A percentile compares a stretch with the other conserved stretches of the same genome.
Conservation (phyloP, 495 filamentous ascomycete species). For the Margaritispora aquatica region DNA sequence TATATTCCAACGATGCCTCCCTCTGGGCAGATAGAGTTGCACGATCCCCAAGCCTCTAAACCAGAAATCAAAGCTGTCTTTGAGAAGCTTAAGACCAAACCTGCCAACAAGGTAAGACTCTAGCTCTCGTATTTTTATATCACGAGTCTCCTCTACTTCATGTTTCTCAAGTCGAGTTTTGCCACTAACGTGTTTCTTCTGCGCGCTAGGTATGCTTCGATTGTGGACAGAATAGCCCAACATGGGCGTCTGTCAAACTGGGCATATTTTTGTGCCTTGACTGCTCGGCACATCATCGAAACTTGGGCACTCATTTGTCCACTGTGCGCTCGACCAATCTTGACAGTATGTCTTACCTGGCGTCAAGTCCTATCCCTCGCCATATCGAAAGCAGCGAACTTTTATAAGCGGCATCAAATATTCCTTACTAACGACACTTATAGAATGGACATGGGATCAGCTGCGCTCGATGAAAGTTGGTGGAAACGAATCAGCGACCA, state of each 20-base stretch:
- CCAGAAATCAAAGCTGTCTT: constrained; percentile 95
- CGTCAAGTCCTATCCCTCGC: no score
- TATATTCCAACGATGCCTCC: no score
- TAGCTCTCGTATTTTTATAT: constrained; percentile 1
- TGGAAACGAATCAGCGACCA: constrained; percentile 95
- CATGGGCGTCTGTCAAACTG: constrained; percentile 95
- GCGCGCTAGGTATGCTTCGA: constrained; percentile 88
- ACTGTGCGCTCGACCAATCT: constrained; percentile 98
- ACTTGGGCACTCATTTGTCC: constrained; percentile 90
- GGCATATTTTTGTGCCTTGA: constrained; percentile 98
- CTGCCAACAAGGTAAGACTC: constrained; percentile 78
- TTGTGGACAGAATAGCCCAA: constrained; percentile 93
- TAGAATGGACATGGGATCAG: constrained; percentile 99
- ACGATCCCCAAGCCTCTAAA: constrained; percentile 70
- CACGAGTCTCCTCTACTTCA: no score
- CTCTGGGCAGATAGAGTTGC: constrained; percentile 49
- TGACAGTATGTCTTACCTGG: constrained; percentile 89
- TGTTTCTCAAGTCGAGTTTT: no score
- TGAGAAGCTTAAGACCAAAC: constrained; percentile 90
- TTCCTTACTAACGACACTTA: constrained; percentile 1
- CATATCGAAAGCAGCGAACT: background rate
- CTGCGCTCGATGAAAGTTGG: constrained; percentile 97
- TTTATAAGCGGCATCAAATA: no score
- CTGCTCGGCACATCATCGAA: constrained; percentile 88
- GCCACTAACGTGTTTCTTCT: background rate